phyloP scores from a whole-genome alignment of 805 yeast genomes.

The Metschnikowia lochheadii region DNA sequence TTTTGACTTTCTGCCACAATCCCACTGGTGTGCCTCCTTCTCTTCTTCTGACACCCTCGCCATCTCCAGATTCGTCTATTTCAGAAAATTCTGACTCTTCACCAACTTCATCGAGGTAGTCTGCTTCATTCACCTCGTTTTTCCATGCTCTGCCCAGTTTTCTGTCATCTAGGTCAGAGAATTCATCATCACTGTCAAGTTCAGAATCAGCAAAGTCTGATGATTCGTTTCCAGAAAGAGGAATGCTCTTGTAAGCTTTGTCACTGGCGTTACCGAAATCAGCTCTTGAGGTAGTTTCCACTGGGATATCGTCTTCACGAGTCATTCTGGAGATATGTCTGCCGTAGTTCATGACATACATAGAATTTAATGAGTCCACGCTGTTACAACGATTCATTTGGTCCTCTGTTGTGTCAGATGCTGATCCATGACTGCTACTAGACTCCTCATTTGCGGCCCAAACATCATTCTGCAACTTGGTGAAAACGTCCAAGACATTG shows the following conservation, averaged over 20 bases:
- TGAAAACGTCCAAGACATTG: conserved; percentile 41
- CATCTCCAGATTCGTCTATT: conserved; percentile 3
- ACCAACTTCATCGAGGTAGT: conserved; percentile 22
- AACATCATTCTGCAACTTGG: conserved; percentile 19
- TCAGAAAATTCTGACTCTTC: conserved; percentile 11
- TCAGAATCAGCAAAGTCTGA: conserved; percentile 33
- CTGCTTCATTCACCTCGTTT: conserved; percentile 34
- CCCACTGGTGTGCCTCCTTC: conserved; percentile 15
- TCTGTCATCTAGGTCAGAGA: conserved; percentile 19
- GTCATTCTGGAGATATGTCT: conserved; percentile 41
- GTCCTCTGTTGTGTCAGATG: conserved; percentile 15
- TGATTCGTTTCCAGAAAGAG: conserved; percentile 12
- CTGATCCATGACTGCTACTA: conserved; percentile 8
- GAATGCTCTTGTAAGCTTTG: neutral
- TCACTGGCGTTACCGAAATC: neutral
- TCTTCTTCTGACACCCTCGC: neutral
- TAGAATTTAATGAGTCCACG: conserved; percentile 38
- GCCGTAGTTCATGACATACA: conserved; percentile 37
- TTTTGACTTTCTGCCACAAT: conserved; percentile 42
- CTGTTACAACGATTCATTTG: conserved; percentile 29
- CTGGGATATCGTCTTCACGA: conserved; percentile 13
- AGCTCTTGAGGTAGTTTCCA: neutral
- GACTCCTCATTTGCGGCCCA: conserved; percentile 10
- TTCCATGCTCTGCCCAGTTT: conserved; percentile 5
- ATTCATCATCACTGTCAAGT: conserved; percentile 31